A percentile compares a stretch with the other conserved stretches of the same genome.
Conservation (phyloP, 2,329 filamentous ascomycete genomes). For the Hymenoscyphus fraxineus region DNA sequence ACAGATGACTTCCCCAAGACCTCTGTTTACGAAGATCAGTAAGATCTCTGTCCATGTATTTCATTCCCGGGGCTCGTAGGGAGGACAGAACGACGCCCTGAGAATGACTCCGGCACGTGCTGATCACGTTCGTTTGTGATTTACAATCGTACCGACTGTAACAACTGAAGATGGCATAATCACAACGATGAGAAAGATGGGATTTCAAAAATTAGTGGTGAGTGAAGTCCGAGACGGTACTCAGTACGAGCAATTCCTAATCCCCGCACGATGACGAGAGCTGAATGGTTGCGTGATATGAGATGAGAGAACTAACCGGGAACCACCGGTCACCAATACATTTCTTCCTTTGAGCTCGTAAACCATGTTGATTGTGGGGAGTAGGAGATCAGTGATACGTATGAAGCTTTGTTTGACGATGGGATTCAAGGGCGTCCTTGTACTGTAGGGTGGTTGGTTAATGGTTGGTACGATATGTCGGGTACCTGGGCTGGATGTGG, state of each 20-base stretch:
- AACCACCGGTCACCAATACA: constrained; percentile 61
- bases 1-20: constrained; percentile 57
- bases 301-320: constrained; percentile 44
- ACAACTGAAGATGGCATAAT: too few species aligned
- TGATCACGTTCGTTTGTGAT: too few species aligned
- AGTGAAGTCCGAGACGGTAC: too few species aligned
- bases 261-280: neutral
- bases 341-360: constrained; percentile 60
- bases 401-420: neutral
- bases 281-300: neutral
- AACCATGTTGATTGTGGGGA: constrained; percentile 44
- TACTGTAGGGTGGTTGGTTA: neutral
- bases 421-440: neutral
- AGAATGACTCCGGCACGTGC: too few species aligned
- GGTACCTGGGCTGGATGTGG: neutral
- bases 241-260: neutral
- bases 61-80: neutral
- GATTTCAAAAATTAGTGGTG: too few species aligned
- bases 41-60: neutral
- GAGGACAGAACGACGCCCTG: neutral
- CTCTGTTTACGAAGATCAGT: constrained; percentile 40
- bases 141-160: too few species aligned
- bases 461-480: neutral
- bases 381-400: neutral
- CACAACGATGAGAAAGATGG: too few species aligned